Conservation (phyloP, 805 yeast genomes). For the Monosporozyma unispora region DNA sequence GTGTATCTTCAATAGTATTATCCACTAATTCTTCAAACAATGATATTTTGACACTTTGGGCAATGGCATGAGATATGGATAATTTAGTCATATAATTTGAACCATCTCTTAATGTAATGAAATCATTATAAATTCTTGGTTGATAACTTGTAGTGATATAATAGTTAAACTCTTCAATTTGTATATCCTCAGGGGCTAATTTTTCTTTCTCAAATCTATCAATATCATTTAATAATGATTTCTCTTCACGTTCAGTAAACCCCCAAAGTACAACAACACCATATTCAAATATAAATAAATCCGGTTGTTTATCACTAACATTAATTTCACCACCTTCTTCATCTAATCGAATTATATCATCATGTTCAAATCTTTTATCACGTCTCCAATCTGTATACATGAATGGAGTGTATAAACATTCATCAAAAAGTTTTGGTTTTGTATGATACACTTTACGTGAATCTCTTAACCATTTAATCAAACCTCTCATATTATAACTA, state of each 20-base stretch:
- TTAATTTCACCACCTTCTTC: conserved; percentile 95
- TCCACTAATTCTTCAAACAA: conserved; percentile 92
- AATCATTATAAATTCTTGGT: conserved; percentile 92
- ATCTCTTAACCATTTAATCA: conserved; percentile 77
- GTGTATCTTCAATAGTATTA: conserved; percentile 94
- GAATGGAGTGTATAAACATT: conserved; percentile 89
- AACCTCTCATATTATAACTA: conserved; percentile 79
- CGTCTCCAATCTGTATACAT: conserved; percentile 71
- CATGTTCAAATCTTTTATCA: conserved; percentile 35
- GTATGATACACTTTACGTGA: conserved; percentile 65
- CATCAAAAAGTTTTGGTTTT: conserved; percentile 84
- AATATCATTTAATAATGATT: conserved; percentile 67
- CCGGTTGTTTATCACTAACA: conserved; percentile 67
- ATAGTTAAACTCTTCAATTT: conserved; percentile 89
- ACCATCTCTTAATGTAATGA: conserved; percentile 85
- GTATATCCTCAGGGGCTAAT: conserved; percentile 73
- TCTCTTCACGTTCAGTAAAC: conserved; percentile 74
- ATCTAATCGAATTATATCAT: conserved; percentile 58
- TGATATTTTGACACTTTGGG: conserved; percentile 92
- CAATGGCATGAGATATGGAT: conserved; percentile 89
- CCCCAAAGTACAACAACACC: conserved; percentile 99
- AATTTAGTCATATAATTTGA: conserved; percentile 83
- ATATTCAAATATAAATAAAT: conserved; percentile 83
- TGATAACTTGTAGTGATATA: conserved; percentile 90
- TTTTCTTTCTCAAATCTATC: conserved; percentile 91